phyloP scores from a whole-genome alignment of 768 basidiomycete genomes.

The Rubroboletus pulcherrimus region DNA sequence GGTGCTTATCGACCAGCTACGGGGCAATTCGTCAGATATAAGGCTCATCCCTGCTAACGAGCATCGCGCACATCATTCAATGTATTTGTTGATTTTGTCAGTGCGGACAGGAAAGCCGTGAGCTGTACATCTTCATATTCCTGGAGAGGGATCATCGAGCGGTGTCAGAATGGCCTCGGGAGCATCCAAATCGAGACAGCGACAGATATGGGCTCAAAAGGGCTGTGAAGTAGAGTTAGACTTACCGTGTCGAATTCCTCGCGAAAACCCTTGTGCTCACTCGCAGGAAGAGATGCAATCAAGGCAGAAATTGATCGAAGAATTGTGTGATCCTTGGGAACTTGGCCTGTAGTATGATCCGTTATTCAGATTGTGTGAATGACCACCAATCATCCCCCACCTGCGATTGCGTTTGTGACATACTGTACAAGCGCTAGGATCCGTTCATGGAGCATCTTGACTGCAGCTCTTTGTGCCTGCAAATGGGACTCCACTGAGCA shows the following conservation, averaged over 20 bases:
- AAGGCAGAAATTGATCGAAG: slow-evolving; percentile 84
- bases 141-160: slow-evolving; percentile 36
- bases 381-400: slow-evolving; percentile 37
- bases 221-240: background rate
- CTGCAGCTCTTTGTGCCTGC: slow-evolving; percentile 88
- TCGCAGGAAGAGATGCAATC: slow-evolving; percentile 83
- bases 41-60: background rate
- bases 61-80: slow-evolving; percentile 77
- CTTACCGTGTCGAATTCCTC: slow-evolving; percentile 86
- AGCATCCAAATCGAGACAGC: background rate
- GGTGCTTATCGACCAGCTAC: slow-evolving; percentile 78
- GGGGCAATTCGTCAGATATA: slow-evolving; percentile 2
- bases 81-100: slow-evolving; percentile 85
- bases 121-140: slow-evolving; percentile 96
- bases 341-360: slow-evolving; percentile 47
- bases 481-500: slow-evolving; percentile 82
- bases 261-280: slow-evolving; percentile 76
- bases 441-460: slow-evolving; percentile 94
- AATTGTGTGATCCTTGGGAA: slow-evolving; percentile 72
- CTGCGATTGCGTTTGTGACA: slow-evolving; percentile 69
- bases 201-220: background rate
- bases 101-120: slow-evolving; percentile 78
- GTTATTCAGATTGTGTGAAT: background rate
- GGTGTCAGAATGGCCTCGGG: background rate
- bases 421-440: slow-evolving; percentile 86